A percentile compares a stretch with the other conserved stretches of the same genome.
Conservation (phyloP, 305 asterid species). For the Fraxinus ornus region DNA sequence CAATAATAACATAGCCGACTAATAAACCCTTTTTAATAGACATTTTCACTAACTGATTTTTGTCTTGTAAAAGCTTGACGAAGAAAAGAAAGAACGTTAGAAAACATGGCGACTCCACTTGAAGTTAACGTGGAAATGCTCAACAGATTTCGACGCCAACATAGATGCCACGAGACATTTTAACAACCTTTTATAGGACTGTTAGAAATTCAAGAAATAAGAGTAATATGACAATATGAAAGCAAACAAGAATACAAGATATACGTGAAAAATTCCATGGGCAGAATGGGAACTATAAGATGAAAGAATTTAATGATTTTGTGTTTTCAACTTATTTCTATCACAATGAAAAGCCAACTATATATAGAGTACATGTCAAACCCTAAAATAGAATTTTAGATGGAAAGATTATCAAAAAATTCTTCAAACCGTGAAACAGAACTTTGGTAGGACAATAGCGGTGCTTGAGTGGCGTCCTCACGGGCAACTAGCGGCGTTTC, state of each 20-base stretch:
- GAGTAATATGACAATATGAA: background rate
- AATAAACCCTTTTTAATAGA: background rate
- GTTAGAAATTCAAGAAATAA: no score
- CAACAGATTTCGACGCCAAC: background rate
- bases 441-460: background rate
- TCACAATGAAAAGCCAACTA: background rate
- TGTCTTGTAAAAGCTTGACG: background rate
- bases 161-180: background rate
- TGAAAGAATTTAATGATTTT: background rate
- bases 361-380: background rate
- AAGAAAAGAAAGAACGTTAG: background rate
- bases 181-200: background rate
- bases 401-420: background rate
- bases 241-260: background rate
- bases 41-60: background rate
- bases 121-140: background rate
- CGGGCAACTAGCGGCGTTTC: no score
- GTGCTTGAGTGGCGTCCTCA: background rate
- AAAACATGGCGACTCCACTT: background rate
- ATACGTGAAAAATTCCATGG: background rate
- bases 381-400: background rate
- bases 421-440: background rate
- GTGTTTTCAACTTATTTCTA: background rate
- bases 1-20: background rate
- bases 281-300: background rate